These are phyloP conservation scores for Chaetomiaceae sp. DNA, from an alignment of 2,329 filamentous ascomycete species.

Conservation along the genomic window DNA sequence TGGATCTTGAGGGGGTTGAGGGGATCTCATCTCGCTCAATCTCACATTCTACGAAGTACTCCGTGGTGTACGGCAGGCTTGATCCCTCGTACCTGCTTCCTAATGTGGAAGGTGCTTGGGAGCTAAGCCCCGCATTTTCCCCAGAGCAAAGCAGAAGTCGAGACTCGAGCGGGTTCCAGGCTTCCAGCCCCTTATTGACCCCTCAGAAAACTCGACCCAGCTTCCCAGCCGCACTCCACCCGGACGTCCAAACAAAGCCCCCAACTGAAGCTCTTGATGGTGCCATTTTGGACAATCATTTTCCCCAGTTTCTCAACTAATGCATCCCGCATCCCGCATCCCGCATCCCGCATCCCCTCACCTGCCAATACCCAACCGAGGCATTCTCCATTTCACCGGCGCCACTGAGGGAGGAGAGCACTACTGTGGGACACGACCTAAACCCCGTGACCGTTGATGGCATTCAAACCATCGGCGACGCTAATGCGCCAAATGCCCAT, in stretches of 20 bases:
- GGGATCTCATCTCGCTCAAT: neutral
- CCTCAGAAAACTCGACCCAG: neutral
- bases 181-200: too few relatives aligned
- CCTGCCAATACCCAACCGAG: too few relatives aligned
- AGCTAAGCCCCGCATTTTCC: conserved; percentile 7
- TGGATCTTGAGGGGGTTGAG: too few relatives aligned
- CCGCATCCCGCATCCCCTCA: too few relatives aligned
- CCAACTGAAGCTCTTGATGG: neutral
- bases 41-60: too few relatives aligned
- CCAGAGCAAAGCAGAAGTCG: conserved; percentile 1
- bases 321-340: too few relatives aligned
- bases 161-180: neutral
- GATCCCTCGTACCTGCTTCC: too few relatives aligned
- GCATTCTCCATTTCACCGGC: neutral
- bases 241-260: neutral
- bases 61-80: neutral
- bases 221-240: neutral
- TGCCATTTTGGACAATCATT: neutral
- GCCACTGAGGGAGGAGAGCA: too few relatives aligned
- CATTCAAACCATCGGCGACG: neutral
- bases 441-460: neutral
- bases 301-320: too few relatives aligned
- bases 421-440: too few relatives aligned
- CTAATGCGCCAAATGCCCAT: neutral
- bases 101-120: too few relatives aligned